Base-by-base conservation (phyloP, 345 rosid genomes). In the Trapa incisa region DNA sequence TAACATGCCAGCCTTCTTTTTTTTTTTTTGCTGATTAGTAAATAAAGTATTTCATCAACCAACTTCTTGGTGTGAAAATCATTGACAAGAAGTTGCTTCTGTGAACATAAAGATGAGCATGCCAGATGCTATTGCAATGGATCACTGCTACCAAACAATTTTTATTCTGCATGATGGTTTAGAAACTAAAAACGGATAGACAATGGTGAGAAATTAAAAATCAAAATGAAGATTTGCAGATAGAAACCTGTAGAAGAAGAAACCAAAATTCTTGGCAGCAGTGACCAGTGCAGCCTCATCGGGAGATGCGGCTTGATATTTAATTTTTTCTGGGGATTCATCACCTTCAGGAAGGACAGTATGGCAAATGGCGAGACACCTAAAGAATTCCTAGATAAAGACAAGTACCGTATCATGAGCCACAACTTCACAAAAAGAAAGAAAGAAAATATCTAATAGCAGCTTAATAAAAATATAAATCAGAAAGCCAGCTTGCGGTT, bases 271-370 rank as follows among this genome's bases (percentile, higher is more conserved):
- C 85, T 95, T 95, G 53, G 99, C 98, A 71, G 99, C 96, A 77
- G 84, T 75, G 79, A 95, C 99, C 80, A 88, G 76, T 70, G 99
- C 99, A 79, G 98, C 88, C 80, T 91, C 99, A 85, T 95, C 98
- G 35, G 99, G 99, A 60, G 99, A 95, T 76, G 99, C 99, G 70
- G 99, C 98, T 86, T 91, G 99, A 80, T 95, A 95, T 42, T 73
- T 82, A 69, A 91, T 87, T 75, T 84, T 95, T 64, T 89, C 99
- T 41, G 98, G 96, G 75, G 92, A 83, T 70, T 87, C 97, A 32
- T 91, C 98, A 60, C 99, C 99, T 88, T 91, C 98, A 68, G 99
- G 91, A 77, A 91, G 96, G 37, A 95, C 99, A 50, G 99, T 95
- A 75, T 95, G 99, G 78, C 99, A 91, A 65, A 95, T 86, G 73